Evolutionary conservation across 129 eudicot species (phyloP).

Genomic region (Pseudognaphalium luteoalbum): DNA sequence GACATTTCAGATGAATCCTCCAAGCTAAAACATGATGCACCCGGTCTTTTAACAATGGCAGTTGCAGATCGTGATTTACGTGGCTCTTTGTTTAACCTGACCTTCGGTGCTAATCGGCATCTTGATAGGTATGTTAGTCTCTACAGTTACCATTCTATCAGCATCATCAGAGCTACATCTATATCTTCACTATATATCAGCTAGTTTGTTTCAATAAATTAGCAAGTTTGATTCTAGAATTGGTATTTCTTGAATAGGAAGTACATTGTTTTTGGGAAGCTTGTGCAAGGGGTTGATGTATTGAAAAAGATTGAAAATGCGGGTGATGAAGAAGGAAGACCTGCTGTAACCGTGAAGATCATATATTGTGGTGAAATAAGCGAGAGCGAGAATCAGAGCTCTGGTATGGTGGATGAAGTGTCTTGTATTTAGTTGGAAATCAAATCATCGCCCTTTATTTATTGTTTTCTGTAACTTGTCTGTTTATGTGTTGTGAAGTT

Average conservation of each 20-base stretch:
- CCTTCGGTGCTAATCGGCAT: constrained; percentile 76
- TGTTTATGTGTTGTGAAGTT: neutral
- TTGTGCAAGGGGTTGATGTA: constrained; percentile 77
- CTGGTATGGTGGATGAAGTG: constrained; percentile 37
- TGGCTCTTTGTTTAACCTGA: constrained; percentile 78
- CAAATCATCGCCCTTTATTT: neutral
- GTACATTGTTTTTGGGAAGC: constrained; percentile 74
- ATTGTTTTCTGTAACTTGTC: neutral
- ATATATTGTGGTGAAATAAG: constrained; percentile 70
- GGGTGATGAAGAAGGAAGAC: constrained; percentile 86
- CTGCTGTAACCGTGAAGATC: constrained; percentile 77
- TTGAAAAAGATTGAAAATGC: constrained; percentile 77
- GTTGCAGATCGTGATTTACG: constrained; percentile 81
- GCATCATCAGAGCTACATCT: neutral
- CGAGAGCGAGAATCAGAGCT: constrained; percentile 54
- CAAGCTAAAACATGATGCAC: constrained; percentile 79
- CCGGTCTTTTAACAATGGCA: constrained; percentile 88
- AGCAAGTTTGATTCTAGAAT: neutral
- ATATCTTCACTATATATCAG: neutral
- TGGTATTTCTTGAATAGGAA: constrained; percentile 57
- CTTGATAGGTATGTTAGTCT: constrained; percentile 66
- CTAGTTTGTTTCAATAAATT: neutral
- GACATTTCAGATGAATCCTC: constrained; percentile 76
- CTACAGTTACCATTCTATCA: neutral
- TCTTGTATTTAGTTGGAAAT: constrained; percentile 19